Conservation (phyloP, 805 yeast species). For the Zygosaccharomyces gambellarensis region DNA sequence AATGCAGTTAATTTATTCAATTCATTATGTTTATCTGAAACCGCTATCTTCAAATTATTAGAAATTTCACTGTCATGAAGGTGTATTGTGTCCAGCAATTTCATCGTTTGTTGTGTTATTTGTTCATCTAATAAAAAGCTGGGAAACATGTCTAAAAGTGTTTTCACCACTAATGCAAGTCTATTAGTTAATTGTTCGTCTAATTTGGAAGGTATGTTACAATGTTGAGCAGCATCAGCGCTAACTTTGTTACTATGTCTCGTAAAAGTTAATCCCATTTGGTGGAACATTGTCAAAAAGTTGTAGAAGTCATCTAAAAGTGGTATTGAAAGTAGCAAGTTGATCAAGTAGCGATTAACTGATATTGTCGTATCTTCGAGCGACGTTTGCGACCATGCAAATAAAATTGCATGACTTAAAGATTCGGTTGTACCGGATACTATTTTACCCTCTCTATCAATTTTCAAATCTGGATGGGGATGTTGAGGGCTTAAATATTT, state of each 20-base stretch:
- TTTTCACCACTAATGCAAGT: constrained; percentile 48
- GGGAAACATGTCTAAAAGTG: constrained; percentile 53
- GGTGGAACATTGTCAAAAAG: constrained; percentile 43
- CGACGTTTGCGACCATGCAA: constrained; percentile 41
- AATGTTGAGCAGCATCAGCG: constrained; percentile 19
- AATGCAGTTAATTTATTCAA: constrained; percentile 38
- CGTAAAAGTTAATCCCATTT: constrained; percentile 37
- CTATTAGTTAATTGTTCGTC: constrained; percentile 46
- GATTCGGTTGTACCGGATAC: constrained; percentile 62
- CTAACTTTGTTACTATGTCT: constrained; percentile 26
- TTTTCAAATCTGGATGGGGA: constrained; percentile 59
- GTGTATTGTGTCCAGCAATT: constrained; percentile 44
- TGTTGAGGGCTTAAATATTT: constrained; percentile 40
- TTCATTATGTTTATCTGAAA: constrained; percentile 48
- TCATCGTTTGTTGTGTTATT: constrained; percentile 53
- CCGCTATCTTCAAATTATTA: constrained; percentile 46
- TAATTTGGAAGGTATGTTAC: constrained; percentile 30
- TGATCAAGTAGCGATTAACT: constrained; percentile 21
- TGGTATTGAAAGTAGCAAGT: constrained; percentile 51
- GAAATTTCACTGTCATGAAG: constrained; percentile 49
- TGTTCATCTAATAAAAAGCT: constrained; percentile 67
- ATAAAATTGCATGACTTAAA: constrained; percentile 68
- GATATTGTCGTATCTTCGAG: constrained; percentile 24
- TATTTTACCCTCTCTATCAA: constrained; percentile 46
- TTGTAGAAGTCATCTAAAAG: constrained; percentile 45